These are phyloP conservation scores for Hanseniaspora lindneri DNA, from an alignment of 805 yeast species.

Conservation along the genomic window DNA sequence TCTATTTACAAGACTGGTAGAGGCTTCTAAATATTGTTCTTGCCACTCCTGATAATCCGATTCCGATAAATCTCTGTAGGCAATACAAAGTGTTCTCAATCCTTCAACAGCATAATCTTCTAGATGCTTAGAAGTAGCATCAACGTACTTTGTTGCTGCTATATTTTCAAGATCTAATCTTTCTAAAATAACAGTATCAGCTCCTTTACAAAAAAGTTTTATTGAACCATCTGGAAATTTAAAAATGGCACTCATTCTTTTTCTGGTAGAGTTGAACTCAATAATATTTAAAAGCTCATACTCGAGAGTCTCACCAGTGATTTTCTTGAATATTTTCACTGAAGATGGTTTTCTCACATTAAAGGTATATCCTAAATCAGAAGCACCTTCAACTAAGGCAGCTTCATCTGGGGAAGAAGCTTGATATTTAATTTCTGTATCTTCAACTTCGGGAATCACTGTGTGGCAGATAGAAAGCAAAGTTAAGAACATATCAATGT, in stretches of 20 bases:
- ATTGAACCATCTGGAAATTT: constrained; percentile 90
- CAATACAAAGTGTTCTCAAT: constrained; percentile 84
- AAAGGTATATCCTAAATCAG: constrained; percentile 73
- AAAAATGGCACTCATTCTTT: constrained; percentile 92
- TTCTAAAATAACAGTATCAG: constrained; percentile 90
- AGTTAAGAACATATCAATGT: constrained; percentile 67
- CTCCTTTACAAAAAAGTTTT: constrained; percentile 87
- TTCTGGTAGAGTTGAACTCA: constrained; percentile 94
- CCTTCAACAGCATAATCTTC: constrained; percentile 98
- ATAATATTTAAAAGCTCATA: constrained; percentile 81
- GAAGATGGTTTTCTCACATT: constrained; percentile 74
- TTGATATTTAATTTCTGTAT: constrained; percentile 73
- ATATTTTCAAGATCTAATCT: constrained; percentile 44
- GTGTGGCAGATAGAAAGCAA: constrained; percentile 90
- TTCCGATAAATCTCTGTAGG: constrained; percentile 66
- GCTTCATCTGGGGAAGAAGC: constrained; percentile 99
- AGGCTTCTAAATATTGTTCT: constrained; percentile 55
- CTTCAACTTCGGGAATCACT: constrained; percentile 79
- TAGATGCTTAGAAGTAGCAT: constrained; percentile 69
- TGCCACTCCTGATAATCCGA: constrained; percentile 69
- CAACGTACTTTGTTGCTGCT: constrained; percentile 59
- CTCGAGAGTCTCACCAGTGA: constrained; percentile 39
- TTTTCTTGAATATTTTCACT: constrained; percentile 49
- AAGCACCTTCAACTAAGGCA: constrained; percentile 94
- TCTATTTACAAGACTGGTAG: constrained; percentile 69